phyloP scores from a whole-genome alignment of 2,329 filamentous ascomycete genomes.

The Colletotrichum salicis region DNA sequence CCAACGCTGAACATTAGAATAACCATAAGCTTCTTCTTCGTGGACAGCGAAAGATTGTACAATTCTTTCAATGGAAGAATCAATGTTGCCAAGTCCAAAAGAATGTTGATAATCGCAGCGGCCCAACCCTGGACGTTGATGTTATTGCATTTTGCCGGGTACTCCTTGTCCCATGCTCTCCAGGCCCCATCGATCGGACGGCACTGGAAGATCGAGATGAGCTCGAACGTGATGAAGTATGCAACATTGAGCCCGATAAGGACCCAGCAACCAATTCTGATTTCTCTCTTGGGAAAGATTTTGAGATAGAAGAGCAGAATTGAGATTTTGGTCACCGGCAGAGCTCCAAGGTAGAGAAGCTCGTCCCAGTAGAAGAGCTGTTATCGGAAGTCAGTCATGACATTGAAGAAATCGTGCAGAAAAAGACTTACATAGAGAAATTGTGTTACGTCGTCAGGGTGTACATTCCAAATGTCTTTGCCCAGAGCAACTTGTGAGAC shows the following conservation, averaged over 20 bases:
- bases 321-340: constrained; percentile 45
- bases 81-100: constrained; percentile 45
- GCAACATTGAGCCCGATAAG: constrained; percentile 41
- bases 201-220: constrained; percentile 42
- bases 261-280: constrained; percentile 40
- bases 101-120: constrained; percentile 45
- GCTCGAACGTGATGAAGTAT: constrained; percentile 41
- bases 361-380: constrained; percentile 44
- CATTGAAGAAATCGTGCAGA: accelerated
- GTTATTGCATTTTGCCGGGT: constrained; percentile 43
- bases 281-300: constrained; percentile 43
- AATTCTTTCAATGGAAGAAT: constrained; percentile 53
- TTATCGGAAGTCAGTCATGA: neutral
- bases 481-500: constrained; percentile 46
- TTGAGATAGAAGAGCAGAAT: constrained; percentile 47
- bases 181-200: constrained; percentile 23
- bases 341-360: constrained; percentile 44
- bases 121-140: constrained; percentile 45
- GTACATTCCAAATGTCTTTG: constrained; percentile 51
- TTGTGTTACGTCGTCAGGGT: constrained; percentile 39
- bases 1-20: constrained; percentile 58
- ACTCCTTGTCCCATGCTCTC: constrained; percentile 42
- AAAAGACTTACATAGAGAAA: constrained; percentile 43
- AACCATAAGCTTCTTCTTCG: constrained; percentile 55
- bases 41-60: constrained; percentile 48